These are phyloP conservation scores for Amphibolis antarctica DNA, from an alignment of 106 monocot species.

Conservation along the genomic window DNA sequence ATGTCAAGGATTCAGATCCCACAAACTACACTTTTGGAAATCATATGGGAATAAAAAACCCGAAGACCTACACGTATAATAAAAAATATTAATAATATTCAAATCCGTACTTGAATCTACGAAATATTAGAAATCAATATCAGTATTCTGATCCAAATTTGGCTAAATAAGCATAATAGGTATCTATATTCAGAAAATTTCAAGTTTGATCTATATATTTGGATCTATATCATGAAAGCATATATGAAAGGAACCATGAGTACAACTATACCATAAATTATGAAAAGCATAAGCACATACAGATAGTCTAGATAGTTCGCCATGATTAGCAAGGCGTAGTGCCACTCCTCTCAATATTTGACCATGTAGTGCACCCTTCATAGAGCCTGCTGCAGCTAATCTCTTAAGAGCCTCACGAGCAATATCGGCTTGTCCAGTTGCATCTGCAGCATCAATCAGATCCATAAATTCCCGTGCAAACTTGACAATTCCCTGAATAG, in stretches of 20 bases:
- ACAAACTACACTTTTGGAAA: too few relatives aligned
- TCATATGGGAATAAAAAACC: too few relatives aligned
- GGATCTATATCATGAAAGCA: too few relatives aligned
- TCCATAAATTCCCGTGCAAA: conserved; percentile 93
- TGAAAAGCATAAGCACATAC: conserved; percentile 30
- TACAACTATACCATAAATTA: background rate
- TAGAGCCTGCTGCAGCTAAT: conserved; percentile 86
- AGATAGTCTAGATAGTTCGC: conserved; percentile 83
- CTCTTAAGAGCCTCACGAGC: conserved; percentile 94
- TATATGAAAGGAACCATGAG: background rate
- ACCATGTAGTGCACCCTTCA: conserved; percentile 82
- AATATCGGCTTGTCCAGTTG: conserved; percentile 86
- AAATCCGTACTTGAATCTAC: too few relatives aligned
- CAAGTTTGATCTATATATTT: too few relatives aligned
- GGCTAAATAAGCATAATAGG: too few relatives aligned
- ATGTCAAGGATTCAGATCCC: too few relatives aligned
- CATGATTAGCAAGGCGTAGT: conserved; percentile 90
- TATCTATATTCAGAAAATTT: too few relatives aligned
- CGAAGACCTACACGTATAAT: too few relatives aligned
- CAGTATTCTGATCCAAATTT: too few relatives aligned
- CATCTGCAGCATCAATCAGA: conserved; percentile 97
- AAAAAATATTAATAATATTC: too few relatives aligned
- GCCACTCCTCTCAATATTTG: conserved; percentile 82
- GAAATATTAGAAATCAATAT: too few relatives aligned
- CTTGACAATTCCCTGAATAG: conserved; percentile 88